Percentiles rank a stretch among this genome's conserved stretches.
These are phyloP conservation scores for Fusarium sp. DNA, from an alignment of 2,329 filamentous ascomycete genomes.

Conservation along the genomic window DNA sequence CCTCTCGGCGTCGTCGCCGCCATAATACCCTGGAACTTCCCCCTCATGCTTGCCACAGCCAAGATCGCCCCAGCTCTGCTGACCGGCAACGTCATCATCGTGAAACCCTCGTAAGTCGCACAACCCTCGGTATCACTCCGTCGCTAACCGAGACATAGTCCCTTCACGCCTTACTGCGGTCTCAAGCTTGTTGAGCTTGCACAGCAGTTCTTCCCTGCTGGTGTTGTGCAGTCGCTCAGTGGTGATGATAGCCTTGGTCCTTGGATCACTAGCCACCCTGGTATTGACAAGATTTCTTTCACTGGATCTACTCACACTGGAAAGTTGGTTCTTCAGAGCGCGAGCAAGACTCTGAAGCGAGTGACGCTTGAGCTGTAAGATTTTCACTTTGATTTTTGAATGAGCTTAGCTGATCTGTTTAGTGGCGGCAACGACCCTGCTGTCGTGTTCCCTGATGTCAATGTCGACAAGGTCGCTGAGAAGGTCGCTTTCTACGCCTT, in stretches of 20 bases:
- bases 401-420: constrained; percentile 27
- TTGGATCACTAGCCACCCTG: constrained; percentile 69
- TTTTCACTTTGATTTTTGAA: fast-evolving
- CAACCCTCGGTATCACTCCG: neutral
- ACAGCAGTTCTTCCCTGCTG: constrained; percentile 68
- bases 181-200: constrained; percentile 73
- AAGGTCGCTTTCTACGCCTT: constrained; percentile 63
- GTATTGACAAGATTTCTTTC: constrained; percentile 72
- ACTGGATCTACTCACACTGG: constrained; percentile 72
- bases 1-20: constrained; percentile 59
- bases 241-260: constrained; percentile 72
- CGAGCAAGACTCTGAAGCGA: constrained; percentile 68
- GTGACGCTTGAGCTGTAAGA: constrained; percentile 68
- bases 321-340: constrained; percentile 70
- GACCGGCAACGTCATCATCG: constrained; percentile 67
- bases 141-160: constrained; percentile 29
- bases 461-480: constrained; percentile 54
- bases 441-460: constrained; percentile 70
- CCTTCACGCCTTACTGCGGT: constrained; percentile 68
- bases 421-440: constrained; percentile 69
- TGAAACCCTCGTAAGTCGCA: constrained; percentile 65
- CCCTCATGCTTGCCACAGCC: constrained; percentile 62
- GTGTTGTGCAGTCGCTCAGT: constrained; percentile 71
- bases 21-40: constrained; percentile 70
- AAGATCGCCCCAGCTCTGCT: constrained; percentile 70